Base-by-base conservation (phyloP, 495 filamentous ascomycete genomes). In the Penicillium goetzii region DNA sequence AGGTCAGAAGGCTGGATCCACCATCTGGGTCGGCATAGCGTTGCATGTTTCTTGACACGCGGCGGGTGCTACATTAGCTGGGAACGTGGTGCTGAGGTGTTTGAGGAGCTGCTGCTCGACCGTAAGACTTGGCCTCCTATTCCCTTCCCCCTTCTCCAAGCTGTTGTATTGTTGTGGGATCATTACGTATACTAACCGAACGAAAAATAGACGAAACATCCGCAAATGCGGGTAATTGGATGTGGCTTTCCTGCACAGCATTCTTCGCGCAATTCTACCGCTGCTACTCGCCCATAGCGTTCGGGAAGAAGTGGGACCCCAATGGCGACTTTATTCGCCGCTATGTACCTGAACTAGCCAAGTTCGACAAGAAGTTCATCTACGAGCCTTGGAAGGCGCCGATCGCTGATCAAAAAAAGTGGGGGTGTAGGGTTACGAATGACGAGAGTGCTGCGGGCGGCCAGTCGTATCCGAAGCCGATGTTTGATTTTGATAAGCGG, bases 351-450 rank as follows among this genome's bases (percentile, higher is more conserved):
- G 89, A 91, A 63, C 71, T 92, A 43, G 76, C 76, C 43, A 61
- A 79, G 1, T 80, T 85, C 56, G 79, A 84, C 41, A 82, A 84
- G 65, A 90, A 89, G 63, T 90, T 81, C 60, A 89, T 92, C 41
- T 92, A 89, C 63, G 88, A 91, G 78, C 89, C 89, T 8, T 90
- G 88, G 88, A 88, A 85, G 62, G 85, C 88, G 60, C 85, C 84
- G 8, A 81, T 84, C 30, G 73, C 74, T 21, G 87, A 88, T 65
- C 84, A 88, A 73, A 86, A 82, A 65, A 79, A 78, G 59, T 86
- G 85, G 53, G 81, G 83, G 0, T 86, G 87, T 50, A 63, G 79
- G 32, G 74, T 90, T 32, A 82, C 79, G 28, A 83, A 84, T 0
- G 83, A 86, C 66, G 84, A 80, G 8, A 70, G 73, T 0, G 45